phyloP scores from a whole-genome alignment of 2,329 filamentous ascomycete species.

The Colletotrichum euphorbiae region DNA sequence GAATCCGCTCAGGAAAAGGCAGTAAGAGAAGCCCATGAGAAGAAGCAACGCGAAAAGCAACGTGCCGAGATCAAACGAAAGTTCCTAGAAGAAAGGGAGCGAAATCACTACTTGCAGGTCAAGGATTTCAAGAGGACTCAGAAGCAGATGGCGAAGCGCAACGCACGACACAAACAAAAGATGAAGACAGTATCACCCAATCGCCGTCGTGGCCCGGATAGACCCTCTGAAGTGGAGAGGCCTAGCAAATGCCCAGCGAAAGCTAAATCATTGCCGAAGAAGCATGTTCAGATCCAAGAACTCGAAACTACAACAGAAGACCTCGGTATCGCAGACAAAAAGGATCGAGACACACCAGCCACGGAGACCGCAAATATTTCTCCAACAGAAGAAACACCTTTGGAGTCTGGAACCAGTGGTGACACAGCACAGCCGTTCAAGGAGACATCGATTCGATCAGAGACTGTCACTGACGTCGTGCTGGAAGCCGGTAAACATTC shows the following conservation, averaged over 20 bases:
- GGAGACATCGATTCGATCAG: not conserved
- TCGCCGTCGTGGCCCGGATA: not conserved
- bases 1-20: slow-evolving; percentile 62
- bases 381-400: not conserved
- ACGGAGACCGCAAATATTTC: not conserved
- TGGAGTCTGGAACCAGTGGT: not conserved
- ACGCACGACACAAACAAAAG: slow-evolving; percentile 51
- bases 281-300: slow-evolving; percentile 41
- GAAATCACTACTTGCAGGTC: slow-evolving; percentile 51
- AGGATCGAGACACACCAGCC: too few relatives aligned
- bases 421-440: not conserved
- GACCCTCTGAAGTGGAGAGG: not conserved
- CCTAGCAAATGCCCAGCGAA: slow-evolving; percentile 46
- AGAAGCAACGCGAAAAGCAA: slow-evolving; percentile 54
- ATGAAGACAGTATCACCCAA: not conserved
- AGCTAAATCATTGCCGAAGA: slow-evolving; percentile 46
- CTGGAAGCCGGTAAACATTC: not conserved
- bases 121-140: slow-evolving; percentile 51
- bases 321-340: not conserved
- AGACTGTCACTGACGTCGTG: not conserved
- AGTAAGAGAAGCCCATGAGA: slow-evolving; percentile 58
- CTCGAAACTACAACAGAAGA: slow-evolving; percentile 3
- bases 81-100: slow-evolving; percentile 54
- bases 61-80: slow-evolving; percentile 53
- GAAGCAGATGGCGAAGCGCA: slow-evolving; percentile 46